phyloP scores from a whole-genome alignment of 768 basidiomycete species.

The Gelatoporia subvermispora region DNA sequence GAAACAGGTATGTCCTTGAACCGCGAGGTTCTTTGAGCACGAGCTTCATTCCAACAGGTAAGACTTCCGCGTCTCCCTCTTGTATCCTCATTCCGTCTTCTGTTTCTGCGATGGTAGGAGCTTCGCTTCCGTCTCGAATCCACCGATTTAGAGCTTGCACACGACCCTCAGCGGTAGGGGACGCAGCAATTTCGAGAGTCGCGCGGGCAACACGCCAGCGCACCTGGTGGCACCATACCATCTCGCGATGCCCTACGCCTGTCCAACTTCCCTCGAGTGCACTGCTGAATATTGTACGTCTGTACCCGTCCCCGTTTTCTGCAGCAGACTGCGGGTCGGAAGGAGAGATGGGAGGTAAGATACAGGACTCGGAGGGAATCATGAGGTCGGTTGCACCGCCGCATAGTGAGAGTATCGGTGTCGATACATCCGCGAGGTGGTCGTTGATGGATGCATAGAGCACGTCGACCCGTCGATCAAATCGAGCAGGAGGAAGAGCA shows the following conservation, averaged over 20 bases:
- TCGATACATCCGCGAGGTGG: constrained; percentile 39
- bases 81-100: neutral
- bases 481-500: constrained; percentile 78
- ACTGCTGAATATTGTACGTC: constrained; percentile 76
- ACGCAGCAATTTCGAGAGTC: constrained; percentile 58
- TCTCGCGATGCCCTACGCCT: constrained; percentile 90
- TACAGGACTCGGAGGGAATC: constrained; percentile 88
- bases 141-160: constrained; percentile 50
- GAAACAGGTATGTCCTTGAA: constrained; percentile 47
- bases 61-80: neutral
- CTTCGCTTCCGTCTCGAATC: constrained; percentile 54
- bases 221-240: constrained; percentile 99
- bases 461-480: constrained; percentile 75
- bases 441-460: constrained; percentile 53
- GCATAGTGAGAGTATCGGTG: constrained; percentile 78
- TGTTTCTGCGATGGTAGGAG: no score
- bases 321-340: neutral
- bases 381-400: constrained; percentile 91
- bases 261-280: constrained; percentile 91
- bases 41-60: constrained; percentile 23
- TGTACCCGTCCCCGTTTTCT: constrained; percentile 24
- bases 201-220: constrained; percentile 83
- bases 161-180: constrained; percentile 25
- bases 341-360: constrained; percentile 37
- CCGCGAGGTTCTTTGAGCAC: constrained; percentile 38